These are phyloP conservation scores for Papiliotrema fonsecae DNA, from an alignment of 1,284 basidiomycete species.

Conservation along the genomic window DNA sequence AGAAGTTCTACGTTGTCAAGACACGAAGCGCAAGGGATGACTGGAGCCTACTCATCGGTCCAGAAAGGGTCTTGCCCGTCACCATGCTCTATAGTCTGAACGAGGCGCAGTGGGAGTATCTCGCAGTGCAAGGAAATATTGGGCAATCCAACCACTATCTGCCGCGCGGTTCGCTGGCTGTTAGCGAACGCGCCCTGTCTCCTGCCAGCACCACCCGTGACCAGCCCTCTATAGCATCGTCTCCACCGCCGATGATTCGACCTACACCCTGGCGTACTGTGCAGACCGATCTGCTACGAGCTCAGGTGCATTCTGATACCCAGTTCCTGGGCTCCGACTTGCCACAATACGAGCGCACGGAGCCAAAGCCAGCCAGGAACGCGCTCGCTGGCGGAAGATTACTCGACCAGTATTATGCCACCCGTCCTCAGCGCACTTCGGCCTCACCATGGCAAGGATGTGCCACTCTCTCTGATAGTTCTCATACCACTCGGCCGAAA, in stretches of 20 bases:
- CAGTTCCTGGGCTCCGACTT: background rate
- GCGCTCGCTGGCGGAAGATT: slow-evolving; percentile 1
- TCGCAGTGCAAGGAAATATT: background rate
- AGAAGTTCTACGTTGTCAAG: background rate
- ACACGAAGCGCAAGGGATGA: background rate
- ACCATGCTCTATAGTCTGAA: background rate
- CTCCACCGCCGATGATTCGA: background rate
- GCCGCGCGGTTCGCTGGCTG: background rate
- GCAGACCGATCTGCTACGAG: background rate
- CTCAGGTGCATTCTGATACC: no score
- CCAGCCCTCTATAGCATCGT: background rate
- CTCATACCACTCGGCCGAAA: background rate
- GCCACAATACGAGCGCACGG: background rate
- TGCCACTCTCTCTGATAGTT: background rate
- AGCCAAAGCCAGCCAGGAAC: background rate
- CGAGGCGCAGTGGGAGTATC: background rate
- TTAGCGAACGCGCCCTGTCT: background rate
- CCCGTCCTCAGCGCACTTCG: background rate
- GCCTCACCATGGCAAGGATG: background rate
- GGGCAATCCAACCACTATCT: background rate
- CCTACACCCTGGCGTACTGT: background rate
- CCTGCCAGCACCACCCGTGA: background rate
- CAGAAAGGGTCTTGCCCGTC: background rate
- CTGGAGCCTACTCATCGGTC: background rate
- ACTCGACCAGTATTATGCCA: slow-evolving; percentile 3